These are phyloP conservation scores for Rhodomyrtus tomentosa DNA, from an alignment of 345 rosid genomes.

Conservation along the genomic window DNA sequence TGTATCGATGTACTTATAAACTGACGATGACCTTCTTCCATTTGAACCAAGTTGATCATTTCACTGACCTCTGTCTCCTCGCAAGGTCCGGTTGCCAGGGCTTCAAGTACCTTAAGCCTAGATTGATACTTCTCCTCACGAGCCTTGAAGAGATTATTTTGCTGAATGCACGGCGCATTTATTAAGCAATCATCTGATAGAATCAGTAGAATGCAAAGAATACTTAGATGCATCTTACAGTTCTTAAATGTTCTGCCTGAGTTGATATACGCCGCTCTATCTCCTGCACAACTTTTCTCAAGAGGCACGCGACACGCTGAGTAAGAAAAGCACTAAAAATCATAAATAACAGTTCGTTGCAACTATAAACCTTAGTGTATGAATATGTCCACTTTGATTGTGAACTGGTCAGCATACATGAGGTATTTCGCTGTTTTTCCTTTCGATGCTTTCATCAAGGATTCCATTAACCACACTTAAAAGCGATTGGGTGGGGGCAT, in stretches of 20 bases:
- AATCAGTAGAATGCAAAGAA: neutral
- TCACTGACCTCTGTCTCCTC: constrained; percentile 56
- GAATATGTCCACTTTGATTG: neutral
- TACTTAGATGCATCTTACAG: constrained; percentile 25
- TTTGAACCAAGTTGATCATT: neutral
- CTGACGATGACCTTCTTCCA: neutral
- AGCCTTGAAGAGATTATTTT: constrained; percentile 76
- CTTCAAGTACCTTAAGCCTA: constrained; percentile 78
- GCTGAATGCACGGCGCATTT: constrained; percentile 34
- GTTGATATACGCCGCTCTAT: constrained; percentile 94
- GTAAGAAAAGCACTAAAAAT: constrained; percentile 4
- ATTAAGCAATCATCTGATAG: neutral
- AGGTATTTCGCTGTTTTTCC: constrained; percentile 71
- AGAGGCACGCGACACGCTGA: constrained; percentile 77
- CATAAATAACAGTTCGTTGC: neutral
- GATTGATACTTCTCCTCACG: constrained; percentile 89
- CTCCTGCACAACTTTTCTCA: constrained; percentile 90
- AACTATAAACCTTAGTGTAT: neutral
- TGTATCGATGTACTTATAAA: neutral
- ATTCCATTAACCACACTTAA: constrained; percentile 82
- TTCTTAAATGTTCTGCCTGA: constrained; percentile 90
- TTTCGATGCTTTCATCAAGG: constrained; percentile 81
- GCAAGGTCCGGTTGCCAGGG: constrained; percentile 63
- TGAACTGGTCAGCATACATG: constrained; percentile 32
- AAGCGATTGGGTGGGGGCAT: constrained; percentile 90